A percentile compares a stretch with the other conserved stretches of the same genome.
phyloP scores from a whole-genome alignment of 2,329 filamentous ascomycete genomes.

The Byssochlamys sp. region DNA sequence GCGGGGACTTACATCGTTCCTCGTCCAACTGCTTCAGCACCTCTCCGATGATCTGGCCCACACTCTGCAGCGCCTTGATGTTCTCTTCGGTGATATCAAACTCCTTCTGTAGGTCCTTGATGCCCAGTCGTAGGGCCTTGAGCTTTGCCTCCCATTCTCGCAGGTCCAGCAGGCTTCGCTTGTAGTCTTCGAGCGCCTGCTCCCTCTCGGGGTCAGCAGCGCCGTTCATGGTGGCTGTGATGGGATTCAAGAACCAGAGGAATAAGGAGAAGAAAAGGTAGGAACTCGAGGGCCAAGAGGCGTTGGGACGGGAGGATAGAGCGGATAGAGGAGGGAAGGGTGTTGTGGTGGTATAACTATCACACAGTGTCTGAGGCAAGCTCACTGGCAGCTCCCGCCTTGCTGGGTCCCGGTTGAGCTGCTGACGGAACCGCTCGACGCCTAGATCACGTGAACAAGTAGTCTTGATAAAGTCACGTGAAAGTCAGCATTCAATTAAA shows the following conservation, averaged over 20 bases:
- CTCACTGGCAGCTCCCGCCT: neutral
- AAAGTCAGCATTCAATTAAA: neutral
- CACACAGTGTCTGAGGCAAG: neutral
- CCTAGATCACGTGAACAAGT: neutral
- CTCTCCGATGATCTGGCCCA: slow-evolving; percentile 97
- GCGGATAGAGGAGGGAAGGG: neutral
- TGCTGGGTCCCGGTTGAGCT: neutral
- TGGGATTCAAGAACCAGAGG: slow-evolving; percentile 3
- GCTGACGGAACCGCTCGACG: neutral
- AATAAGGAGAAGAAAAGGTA: neutral
- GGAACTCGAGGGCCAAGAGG: neutral
- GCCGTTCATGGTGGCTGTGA: slow-evolving; percentile 26
- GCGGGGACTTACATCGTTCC: slow-evolving; percentile 70
- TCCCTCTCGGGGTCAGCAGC: slow-evolving; percentile 46
- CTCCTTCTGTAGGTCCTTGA: slow-evolving; percentile 88
- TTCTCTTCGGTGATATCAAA: slow-evolving; percentile 97
- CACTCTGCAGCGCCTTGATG: slow-evolving; percentile 97
- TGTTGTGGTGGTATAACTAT: neutral
- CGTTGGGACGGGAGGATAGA: neutral
- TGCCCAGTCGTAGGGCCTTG: slow-evolving; percentile 84
- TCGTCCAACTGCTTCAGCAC: slow-evolving; percentile 98
- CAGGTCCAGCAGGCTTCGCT: slow-evolving; percentile 77
- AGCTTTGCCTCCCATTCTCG: slow-evolving; percentile 98
- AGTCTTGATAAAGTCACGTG: neutral
- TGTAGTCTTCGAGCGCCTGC: slow-evolving; percentile 67